Evolutionary conservation across 1,139 yeast species (phyloP).

Genomic region (Kodamaea alishanica): DNA sequence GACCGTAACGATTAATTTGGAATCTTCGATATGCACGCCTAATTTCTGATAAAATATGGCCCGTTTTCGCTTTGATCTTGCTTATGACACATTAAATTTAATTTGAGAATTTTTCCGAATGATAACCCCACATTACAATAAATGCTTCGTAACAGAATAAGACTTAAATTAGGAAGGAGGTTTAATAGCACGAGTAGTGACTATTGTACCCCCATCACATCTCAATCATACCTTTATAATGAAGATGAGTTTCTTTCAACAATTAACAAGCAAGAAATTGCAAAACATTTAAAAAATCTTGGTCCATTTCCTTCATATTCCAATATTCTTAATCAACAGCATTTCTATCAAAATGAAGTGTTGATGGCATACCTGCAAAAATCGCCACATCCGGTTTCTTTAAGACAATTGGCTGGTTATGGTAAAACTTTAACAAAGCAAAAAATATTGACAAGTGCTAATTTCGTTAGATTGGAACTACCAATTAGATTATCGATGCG

Average conservation of each 20-base stretch:
- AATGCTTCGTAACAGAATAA: no score
- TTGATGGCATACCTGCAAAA: conserved; percentile 61
- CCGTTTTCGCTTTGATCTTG: no score
- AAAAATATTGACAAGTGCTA: conserved; percentile 77
- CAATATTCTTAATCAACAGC: conserved; percentile 55
- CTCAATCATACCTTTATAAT: conserved; percentile 16
- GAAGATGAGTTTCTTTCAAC: conserved; percentile 21
- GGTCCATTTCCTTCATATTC: conserved; percentile 47
- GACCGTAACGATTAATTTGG: no score
- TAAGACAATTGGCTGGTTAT: conserved; percentile 83
- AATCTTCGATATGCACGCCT: no score
- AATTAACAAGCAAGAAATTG: conserved; percentile 37
- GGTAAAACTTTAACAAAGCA: conserved; percentile 78
- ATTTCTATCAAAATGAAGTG: conserved; percentile 81
- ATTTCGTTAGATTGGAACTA: conserved; percentile 80
- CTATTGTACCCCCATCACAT: conserved; percentile 9
- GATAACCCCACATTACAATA: no score
- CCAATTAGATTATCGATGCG: conserved; percentile 82
- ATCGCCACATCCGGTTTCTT: conserved; percentile 82
- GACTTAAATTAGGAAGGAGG: no score
- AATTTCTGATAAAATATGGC: no score
- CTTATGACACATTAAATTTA: no score
- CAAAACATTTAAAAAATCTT: conserved; percentile 36
- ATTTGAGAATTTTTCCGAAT: no score
- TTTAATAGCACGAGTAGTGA: no score